Evolutionary conservation across 2,329 filamentous ascomycete species (phyloP).

Genomic region (Talaromyces sp.): DNA sequence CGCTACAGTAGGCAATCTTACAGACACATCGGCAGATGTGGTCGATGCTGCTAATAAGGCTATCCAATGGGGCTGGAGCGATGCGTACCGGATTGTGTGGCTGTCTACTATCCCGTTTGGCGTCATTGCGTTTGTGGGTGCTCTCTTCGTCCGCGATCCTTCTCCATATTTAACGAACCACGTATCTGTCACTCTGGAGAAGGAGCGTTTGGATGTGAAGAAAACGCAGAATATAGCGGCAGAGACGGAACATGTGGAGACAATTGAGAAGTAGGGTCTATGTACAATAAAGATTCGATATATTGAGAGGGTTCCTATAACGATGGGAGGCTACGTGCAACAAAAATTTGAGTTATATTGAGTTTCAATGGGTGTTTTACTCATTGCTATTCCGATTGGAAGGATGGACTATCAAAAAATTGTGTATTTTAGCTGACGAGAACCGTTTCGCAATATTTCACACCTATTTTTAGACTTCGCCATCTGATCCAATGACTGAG

Average conservation of each 20-base stretch:
- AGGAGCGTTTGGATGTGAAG: not conserved
- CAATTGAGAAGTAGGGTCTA: not conserved
- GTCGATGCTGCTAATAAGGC: not conserved
- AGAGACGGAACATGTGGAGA: not conserved
- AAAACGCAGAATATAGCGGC: not conserved
- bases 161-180: slow-evolving; percentile 6
- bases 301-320: not conserved
- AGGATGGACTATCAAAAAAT: not conserved
- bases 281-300: not conserved
- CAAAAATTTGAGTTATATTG: not conserved
- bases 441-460: not conserved
- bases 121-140: slow-evolving; percentile 3
- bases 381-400: not conserved
- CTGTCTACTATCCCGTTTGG: slow-evolving; percentile 8
- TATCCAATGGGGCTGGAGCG: not conserved
- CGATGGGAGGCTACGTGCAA: not conserved
- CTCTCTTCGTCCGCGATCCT: slow-evolving; percentile 5
- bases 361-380: not conserved
- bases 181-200: slow-evolving; percentile 6
- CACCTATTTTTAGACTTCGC: not conserved
- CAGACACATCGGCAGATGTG: not conserved
- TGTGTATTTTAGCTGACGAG: not conserved
- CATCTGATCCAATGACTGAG: not conserved
- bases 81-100: not conserved
- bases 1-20: not conserved